Conservation (phyloP, 208 protist genomes). For the Acanthamoeba lenticulata region DNA sequence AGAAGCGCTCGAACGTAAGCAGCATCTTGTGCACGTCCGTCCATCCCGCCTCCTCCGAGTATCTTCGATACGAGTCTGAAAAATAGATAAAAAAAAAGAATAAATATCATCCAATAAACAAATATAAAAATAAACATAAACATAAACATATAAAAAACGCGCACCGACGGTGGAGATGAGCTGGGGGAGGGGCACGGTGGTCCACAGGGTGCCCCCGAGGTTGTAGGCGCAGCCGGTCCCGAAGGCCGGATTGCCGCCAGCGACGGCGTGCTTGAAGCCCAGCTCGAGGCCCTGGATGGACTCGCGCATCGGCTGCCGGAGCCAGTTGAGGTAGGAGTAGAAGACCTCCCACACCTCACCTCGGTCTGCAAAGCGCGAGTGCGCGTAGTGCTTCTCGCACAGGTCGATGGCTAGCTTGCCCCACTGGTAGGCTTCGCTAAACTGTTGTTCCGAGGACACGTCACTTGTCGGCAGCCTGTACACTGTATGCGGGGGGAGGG, state of each 20-base stretch:
- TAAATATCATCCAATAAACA: too few relatives aligned
- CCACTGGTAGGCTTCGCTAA: constrained; percentile 41
- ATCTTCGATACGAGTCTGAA: neutral
- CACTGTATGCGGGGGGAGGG: neutral
- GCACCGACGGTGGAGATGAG: neutral
- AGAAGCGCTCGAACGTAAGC: neutral
- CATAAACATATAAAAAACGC: too few relatives aligned
- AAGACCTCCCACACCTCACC: constrained; percentile 40
- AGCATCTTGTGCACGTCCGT: constrained; percentile 31
- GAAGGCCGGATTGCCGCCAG: constrained; percentile 35
- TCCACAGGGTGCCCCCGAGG: constrained; percentile 1
- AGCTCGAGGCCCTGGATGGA: constrained; percentile 20
- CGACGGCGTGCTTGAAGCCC: constrained; percentile 50
- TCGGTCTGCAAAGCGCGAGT: constrained; percentile 5
- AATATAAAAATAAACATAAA: too few relatives aligned
- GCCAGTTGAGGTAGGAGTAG: constrained; percentile 43
- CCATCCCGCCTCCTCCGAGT: constrained; percentile 15
- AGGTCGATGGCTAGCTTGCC: constrained; percentile 42
- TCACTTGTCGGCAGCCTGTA: neutral
- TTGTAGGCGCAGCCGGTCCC: constrained; percentile 39
- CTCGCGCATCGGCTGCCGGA: neutral
- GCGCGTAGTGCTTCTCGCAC: constrained; percentile 55
- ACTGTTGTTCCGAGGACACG: neutral
- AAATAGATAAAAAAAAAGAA: neutral
- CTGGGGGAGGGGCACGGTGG: neutral